A percentile compares a stretch with the other conserved stretches of the same genome.
These are phyloP conservation scores for Neopestalotiopsis sp. DNA, from an alignment of 2,329 filamentous ascomycete species.

Conservation along the genomic window DNA sequence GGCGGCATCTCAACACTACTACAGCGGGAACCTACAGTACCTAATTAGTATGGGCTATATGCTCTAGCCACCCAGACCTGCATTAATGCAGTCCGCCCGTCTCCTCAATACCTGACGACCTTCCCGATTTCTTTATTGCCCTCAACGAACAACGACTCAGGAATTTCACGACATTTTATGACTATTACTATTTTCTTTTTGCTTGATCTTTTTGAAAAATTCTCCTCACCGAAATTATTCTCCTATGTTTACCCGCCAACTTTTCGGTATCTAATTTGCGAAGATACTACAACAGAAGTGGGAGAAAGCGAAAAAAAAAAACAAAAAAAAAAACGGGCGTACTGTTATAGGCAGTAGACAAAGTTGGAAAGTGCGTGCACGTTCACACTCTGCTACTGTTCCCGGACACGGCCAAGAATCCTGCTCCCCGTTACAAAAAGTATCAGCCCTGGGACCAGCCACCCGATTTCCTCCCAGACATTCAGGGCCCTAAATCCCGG, in stretches of 20 bases:
- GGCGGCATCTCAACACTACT: conserved; percentile 18
- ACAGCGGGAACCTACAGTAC: background rate
- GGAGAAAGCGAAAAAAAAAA: background rate
- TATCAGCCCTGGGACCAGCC: conserved; percentile 10
- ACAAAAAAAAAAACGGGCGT: background rate
- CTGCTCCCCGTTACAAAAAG: background rate
- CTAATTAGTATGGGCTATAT: background rate
- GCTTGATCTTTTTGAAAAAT: background rate
- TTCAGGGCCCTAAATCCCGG: conserved; percentile 7
- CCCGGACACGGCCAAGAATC: background rate
- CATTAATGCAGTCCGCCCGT: conserved; percentile 2
- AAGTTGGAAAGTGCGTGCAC: background rate
- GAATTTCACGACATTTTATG: conserved; percentile 1
- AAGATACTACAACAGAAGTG: background rate
- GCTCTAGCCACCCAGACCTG: conserved; percentile 1
- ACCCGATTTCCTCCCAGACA: conserved; percentile 11
- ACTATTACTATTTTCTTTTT: background rate
- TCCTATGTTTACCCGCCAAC: background rate
- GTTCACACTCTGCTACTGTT: background rate
- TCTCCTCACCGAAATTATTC: background rate
- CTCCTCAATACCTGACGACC: conserved; percentile 1
- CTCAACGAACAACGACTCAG: background rate
- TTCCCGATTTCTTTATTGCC: conserved; percentile 6
- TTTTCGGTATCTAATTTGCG: conserved; percentile 2
- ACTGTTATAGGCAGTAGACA: background rate